These are phyloP conservation scores for Rhypophila decipiens DNA, from an alignment of 495 filamentous ascomycete genomes.

Conservation along the genomic window DNA sequence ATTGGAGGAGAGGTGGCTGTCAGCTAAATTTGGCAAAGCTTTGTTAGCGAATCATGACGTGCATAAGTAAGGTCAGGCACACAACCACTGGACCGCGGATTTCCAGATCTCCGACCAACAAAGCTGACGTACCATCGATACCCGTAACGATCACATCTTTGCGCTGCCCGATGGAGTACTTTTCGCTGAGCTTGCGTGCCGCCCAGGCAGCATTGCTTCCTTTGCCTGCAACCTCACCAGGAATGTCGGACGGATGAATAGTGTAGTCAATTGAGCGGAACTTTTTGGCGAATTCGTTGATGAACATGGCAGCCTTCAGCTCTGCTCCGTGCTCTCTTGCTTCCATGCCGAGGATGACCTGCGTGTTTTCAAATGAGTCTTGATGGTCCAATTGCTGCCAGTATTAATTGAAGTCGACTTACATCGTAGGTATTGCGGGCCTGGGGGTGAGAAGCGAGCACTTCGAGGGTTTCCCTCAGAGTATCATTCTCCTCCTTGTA, in stretches of 20 bases:
- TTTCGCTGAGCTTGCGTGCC: conserved; percentile 53
- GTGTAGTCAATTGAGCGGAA: conserved; percentile 57
- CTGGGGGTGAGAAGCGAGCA: conserved; percentile 58
- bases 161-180: conserved; percentile 41
- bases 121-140: conserved; percentile 54
- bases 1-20: conserved; percentile 59
- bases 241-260: conserved; percentile 54
- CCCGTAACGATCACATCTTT: conserved; percentile 61
- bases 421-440: conserved; percentile 61
- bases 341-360: conserved; percentile 72
- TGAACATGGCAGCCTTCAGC: conserved; percentile 48
- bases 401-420: no score
- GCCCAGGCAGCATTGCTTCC: conserved; percentile 65
- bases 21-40: conserved; percentile 38
- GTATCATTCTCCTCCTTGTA: conserved; percentile 64
- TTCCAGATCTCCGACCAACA: not conserved
- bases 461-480: conserved; percentile 56
- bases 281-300: conserved; percentile 49
- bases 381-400: no score
- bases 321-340: conserved; percentile 48
- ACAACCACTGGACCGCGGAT: not conserved
- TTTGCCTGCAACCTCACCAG: conserved; percentile 59
- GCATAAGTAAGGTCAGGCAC: conserved; percentile 6
- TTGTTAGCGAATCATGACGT: conserved; percentile 26
- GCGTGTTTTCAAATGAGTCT: no score